A percentile compares a stretch with the other conserved stretches of the same genome.
These are phyloP conservation scores for Tricholoma furcatifolium DNA, from an alignment of 768 basidiomycete species.

Conservation along the genomic window DNA sequence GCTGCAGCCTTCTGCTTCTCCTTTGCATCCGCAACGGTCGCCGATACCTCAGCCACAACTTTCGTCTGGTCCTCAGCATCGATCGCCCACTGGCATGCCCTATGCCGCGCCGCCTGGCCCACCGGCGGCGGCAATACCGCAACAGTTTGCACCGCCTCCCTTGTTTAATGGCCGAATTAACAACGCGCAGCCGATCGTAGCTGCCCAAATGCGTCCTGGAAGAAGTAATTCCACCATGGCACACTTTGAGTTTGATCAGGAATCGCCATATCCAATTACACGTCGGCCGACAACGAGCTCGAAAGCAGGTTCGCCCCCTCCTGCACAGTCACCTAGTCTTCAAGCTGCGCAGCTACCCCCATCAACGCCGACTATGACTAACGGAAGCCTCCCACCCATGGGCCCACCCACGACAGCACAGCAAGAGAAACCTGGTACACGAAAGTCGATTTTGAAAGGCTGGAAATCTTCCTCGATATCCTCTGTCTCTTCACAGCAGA, in stretches of 20 bases:
- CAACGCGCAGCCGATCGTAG: slow-evolving; percentile 36
- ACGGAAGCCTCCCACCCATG: slow-evolving; percentile 11
- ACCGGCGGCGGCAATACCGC: slow-evolving; percentile 1
- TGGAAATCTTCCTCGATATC: slow-evolving; percentile 54
- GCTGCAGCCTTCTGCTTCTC: slow-evolving; percentile 2
- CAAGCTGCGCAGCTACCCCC: slow-evolving; percentile 9
- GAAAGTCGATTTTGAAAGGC: slow-evolving; percentile 73
- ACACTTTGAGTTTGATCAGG: slow-evolving; percentile 69
- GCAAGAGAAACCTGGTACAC: slow-evolving; percentile 38
- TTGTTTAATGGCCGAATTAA: slow-evolving; percentile 13
- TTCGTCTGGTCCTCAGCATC: neutral
- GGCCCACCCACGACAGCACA: slow-evolving; percentile 27
- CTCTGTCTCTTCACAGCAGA: slow-evolving; percentile 19
- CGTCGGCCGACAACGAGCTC: slow-evolving; percentile 27
- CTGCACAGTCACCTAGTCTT: slow-evolving; percentile 27
- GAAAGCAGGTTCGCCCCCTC: slow-evolving; percentile 26
- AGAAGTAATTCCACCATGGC: slow-evolving; percentile 35
- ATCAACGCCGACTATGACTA: slow-evolving; percentile 15
- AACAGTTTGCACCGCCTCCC: slow-evolving; percentile 15
- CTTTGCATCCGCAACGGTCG: neutral
- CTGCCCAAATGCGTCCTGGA: slow-evolving; percentile 38
- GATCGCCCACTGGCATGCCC: slow-evolving; percentile 2
- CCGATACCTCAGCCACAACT: slow-evolving; percentile 6
- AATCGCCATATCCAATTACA: slow-evolving; percentile 63
- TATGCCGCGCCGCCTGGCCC: neutral